These are phyloP conservation scores for Gymnopilus junonius DNA, from an alignment of 768 basidiomycete genomes.

Conservation along the genomic window DNA sequence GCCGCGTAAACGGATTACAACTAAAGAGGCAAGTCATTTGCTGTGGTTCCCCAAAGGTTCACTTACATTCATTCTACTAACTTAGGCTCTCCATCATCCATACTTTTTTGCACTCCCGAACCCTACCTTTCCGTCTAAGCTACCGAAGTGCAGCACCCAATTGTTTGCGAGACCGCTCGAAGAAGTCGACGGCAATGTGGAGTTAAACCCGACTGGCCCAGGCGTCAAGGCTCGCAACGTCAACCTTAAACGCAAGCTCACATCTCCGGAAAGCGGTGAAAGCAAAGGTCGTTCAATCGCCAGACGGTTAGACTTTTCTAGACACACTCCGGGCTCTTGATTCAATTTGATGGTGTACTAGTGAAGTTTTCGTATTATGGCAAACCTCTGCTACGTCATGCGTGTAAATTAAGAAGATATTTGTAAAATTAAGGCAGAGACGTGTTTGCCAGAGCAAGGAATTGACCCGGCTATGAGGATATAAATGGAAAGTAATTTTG, in stretches of 20 bases:
- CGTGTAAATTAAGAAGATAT: neutral
- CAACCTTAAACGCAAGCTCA: slow-evolving; percentile 72
- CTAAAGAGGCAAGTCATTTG: slow-evolving; percentile 66
- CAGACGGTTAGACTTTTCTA: slow-evolving; percentile 73
- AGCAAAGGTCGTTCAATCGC: slow-evolving; percentile 61
- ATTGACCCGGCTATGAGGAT: neutral
- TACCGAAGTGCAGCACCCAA: slow-evolving; percentile 73
- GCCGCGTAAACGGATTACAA: slow-evolving; percentile 79
- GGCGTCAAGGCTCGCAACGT: slow-evolving; percentile 59
- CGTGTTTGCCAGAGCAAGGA: neutral
- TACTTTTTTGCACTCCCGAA: slow-evolving; percentile 89
- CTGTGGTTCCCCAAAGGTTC: neutral
- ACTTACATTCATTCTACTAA: neutral
- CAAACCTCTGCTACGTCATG: neutral
- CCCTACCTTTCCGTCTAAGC: slow-evolving; percentile 85
- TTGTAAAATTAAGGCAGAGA: neutral
- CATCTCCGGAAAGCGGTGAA: slow-evolving; percentile 54
- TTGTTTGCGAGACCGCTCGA: slow-evolving; percentile 62
- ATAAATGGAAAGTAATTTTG: slow-evolving; percentile 2
- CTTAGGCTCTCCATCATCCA: slow-evolving; percentile 80
- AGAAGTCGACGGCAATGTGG: slow-evolving; percentile 78
- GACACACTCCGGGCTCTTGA: slow-evolving; percentile 44
- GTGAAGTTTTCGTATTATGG: neutral
- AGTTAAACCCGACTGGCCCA: slow-evolving; percentile 51
- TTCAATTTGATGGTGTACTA: neutral